Base-by-base conservation (phyloP, 192 early-diverging fungal species). In the Hyaloraphidium curvatum region DNA sequence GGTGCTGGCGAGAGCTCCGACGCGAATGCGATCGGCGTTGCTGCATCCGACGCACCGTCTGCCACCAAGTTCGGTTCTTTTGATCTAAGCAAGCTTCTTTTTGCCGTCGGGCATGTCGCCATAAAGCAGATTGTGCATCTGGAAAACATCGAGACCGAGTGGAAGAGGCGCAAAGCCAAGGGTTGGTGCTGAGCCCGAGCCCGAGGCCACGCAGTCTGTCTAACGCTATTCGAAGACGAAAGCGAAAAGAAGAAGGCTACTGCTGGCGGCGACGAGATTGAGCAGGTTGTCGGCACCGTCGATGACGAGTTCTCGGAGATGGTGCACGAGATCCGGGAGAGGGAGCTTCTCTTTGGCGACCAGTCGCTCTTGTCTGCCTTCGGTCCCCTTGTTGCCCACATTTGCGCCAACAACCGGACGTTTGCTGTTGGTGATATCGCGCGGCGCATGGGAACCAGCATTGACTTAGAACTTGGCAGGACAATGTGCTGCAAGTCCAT, bases 231-330 rank as follows among this genome's bases (percentile, higher is more conserved):
- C 5, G 1, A 54, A 43, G 3, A 28, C 26, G 51, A 58, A 57
- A 35, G 29, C 56, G 68, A 31, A 68, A 65, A 39, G 39, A 55
- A 39, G 17, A 40, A 50, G 1, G 14, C 43, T 25, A 61, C 58
- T 0, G 58, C 61, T 2, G 69, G 63, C 0, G 80, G 82, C 27
- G 88, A 93, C 58, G 95, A 97, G 59, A 65, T 99, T 21, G 91
- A 99, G 23, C 82, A 88, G 59, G 84, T 95, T 1, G 83, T 75
- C 23, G 95, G 93, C 7, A 81, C 83, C 1, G 83, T 79, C 13
- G 93, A 99, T 57, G 95, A 99, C 65, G 95, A 97, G 59, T 88
- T 95, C 60, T 76, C 82, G 40, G 93, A 99, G 56, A 78, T 80
- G 1, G 76, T 99, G 39, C 63, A 74, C 0, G 71, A 74, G 27